Evolutionary conservation across 2,329 filamentous ascomycete genomes (phyloP).

Genomic region (Penicillium sp.): DNA sequence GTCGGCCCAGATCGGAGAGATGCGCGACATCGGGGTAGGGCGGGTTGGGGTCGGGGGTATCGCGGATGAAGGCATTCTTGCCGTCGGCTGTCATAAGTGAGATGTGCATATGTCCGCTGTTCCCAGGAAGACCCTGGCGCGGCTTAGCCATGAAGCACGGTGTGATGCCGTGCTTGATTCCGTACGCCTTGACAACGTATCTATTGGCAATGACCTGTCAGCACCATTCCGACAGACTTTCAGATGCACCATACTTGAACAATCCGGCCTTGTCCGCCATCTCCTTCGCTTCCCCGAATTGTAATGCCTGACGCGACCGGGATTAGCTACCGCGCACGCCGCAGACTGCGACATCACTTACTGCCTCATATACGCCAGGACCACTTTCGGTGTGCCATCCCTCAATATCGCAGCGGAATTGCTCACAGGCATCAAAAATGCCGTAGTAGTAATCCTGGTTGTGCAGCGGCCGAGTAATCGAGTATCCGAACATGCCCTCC

Average conservation of each 20-base stretch:
- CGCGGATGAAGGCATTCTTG: constrained; percentile 79
- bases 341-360: constrained; percentile 31
- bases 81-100: constrained; percentile 78
- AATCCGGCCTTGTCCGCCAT: constrained; percentile 91
- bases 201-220: constrained; percentile 34
- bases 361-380: constrained; percentile 92
- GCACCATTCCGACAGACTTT: neutral
- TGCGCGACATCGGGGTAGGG: constrained; percentile 72
- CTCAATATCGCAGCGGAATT: constrained; percentile 79
- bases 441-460: constrained; percentile 93
- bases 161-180: constrained; percentile 82
- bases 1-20: constrained; percentile 82
- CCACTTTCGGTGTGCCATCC: constrained; percentile 96
- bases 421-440: constrained; percentile 74
- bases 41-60: constrained; percentile 67
- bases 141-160: constrained; percentile 99
- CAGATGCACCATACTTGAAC: constrained; percentile 65
- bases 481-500: constrained; percentile 96
- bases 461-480: constrained; percentile 78
- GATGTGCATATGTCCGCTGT: constrained; percentile 93
- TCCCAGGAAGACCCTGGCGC: constrained; percentile 82
- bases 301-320: constrained; percentile 58
- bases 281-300: constrained; percentile 79
- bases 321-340: neutral
- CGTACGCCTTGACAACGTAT: constrained; percentile 85